Evolutionary conservation across 495 filamentous ascomycete genomes (phyloP).

Genomic region (Antarctomyces pellizariae): DNA sequence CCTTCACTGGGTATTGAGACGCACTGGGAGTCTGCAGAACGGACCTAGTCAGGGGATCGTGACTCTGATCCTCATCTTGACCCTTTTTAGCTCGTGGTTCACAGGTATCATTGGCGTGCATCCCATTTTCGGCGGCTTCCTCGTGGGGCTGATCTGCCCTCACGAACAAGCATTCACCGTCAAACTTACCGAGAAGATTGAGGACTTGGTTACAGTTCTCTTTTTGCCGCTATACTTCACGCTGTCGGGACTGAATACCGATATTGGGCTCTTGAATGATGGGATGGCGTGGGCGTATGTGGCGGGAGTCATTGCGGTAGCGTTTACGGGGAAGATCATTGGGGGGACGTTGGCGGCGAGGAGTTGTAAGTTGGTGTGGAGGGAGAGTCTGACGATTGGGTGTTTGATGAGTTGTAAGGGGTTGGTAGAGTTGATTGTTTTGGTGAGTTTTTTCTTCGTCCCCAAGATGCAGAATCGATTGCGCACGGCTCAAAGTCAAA

Average conservation of each 20-base stretch:
- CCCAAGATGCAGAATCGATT: too few relatives aligned
- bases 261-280: conserved; percentile 63
- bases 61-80: conserved; percentile 56
- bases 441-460: conserved; percentile 30
- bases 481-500: not conserved
- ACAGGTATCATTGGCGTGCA: conserved; percentile 79
- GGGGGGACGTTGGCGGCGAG: conserved; percentile 69
- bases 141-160: conserved; percentile 79
- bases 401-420: conserved; percentile 96
- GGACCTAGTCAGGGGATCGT: conserved; percentile 79
- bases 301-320: conserved; percentile 56
- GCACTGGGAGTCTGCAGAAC: conserved; percentile 61
- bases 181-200: conserved; percentile 86
- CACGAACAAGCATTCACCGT: conserved; percentile 90
- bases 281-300: conserved; percentile 89
- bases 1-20: conserved; percentile 52
- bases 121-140: conserved; percentile 73
- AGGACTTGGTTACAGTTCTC: conserved; percentile 74
- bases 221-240: conserved; percentile 93
- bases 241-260: conserved; percentile 70
- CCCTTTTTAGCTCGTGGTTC: conserved; percentile 75
- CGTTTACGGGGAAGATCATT: conserved; percentile 66
- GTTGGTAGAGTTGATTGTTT: conserved; percentile 80
- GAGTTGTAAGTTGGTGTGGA: conserved; percentile 61
- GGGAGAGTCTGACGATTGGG: conserved; percentile 81